Base-by-base conservation (phyloP, 768 basidiomycete genomes). In the Auricularia sp. region DNA sequence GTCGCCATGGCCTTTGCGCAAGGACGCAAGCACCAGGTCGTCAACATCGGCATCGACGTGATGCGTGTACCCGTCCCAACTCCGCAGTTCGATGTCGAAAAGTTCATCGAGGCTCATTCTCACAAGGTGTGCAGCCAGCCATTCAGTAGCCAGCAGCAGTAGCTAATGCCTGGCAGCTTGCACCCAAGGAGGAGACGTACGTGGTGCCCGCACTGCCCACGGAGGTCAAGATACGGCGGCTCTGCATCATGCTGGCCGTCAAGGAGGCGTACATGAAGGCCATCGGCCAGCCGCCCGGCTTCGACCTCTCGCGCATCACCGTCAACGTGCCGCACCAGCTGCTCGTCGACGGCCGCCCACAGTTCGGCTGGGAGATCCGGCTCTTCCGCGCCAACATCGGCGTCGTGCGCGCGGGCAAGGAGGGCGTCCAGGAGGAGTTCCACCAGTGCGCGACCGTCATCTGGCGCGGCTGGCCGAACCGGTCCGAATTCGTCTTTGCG, bases 331-430 rank as follows among this genome's bases (percentile, higher is more conserved):
- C 86, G 68, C 77, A 83, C 66, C 79, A 74, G 2, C 88, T 86
- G 6, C 79, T 75, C 1, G 87, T 87, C 1, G 91, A 93, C 72
- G 84, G 84, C 3, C 81, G 83, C 54, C 81, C 83, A 1, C 77
- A 93, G 0, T 78, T 80, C 21, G 91, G 91, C 0, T 93, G 91
- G 91, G 91, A 93, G 72, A 92, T 93, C 74, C 83, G 91, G 7
- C 77, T 93, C 51, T 93, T 88, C 81, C 82, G 81, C 64, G 83
- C 87, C 14, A 83, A 84, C 63, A 80, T 92, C 16, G 88, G 87
- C 16, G 86, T 91, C 2, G 83, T 83, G 12, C 80, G 86, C 7
- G 74, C 56, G 56, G 18, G 53, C 53, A n/a, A 59, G 29, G 34
- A 78, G 39, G 81, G 81, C 14, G 69, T 88, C 51, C 77, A 84